Evolutionary conservation across 441 rosid species (phyloP).

Genomic region (Gossypium laxum): DNA sequence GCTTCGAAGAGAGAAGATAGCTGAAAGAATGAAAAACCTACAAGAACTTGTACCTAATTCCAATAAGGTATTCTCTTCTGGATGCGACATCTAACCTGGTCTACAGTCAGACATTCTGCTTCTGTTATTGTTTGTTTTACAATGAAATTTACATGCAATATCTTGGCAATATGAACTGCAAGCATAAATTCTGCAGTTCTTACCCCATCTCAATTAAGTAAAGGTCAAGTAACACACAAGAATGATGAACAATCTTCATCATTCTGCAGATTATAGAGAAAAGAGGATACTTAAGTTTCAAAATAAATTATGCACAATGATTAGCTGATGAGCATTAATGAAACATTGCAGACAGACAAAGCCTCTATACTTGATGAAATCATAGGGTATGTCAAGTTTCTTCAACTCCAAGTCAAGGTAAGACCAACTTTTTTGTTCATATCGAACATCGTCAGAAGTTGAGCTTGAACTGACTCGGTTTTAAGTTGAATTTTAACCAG

Average conservation of each 20-base stretch:
- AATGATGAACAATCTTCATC: not conserved
- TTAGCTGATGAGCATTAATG: not conserved
- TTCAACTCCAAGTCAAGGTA: constrained; percentile 46
- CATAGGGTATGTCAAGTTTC: constrained; percentile 39
- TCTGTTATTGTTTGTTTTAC: not conserved
- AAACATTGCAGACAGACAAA: constrained; percentile 35
- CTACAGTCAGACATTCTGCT: not conserved
- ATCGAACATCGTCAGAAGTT: not conserved
- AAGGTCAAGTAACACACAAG: not conserved
- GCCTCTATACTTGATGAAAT: constrained; percentile 47
- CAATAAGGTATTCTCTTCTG: constrained; percentile 38
- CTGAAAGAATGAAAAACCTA: constrained; percentile 68
- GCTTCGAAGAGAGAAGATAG: constrained; percentile 68
- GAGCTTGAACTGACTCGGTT: not conserved
- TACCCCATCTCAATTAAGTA: not conserved
- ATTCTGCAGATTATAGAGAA: not conserved
- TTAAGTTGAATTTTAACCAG: not conserved
- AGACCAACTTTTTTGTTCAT: not conserved
- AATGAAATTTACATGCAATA: not conserved
- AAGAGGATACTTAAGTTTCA: not conserved
- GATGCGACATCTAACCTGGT: not conserved
- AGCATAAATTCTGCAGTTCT: not conserved
- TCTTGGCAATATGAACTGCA: not conserved
- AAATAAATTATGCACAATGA: not conserved
- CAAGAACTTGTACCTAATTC: constrained; percentile 74